phyloP scores from a whole-genome alignment of 2,329 filamentous ascomycete species.

The Orbilia javanica region DNA sequence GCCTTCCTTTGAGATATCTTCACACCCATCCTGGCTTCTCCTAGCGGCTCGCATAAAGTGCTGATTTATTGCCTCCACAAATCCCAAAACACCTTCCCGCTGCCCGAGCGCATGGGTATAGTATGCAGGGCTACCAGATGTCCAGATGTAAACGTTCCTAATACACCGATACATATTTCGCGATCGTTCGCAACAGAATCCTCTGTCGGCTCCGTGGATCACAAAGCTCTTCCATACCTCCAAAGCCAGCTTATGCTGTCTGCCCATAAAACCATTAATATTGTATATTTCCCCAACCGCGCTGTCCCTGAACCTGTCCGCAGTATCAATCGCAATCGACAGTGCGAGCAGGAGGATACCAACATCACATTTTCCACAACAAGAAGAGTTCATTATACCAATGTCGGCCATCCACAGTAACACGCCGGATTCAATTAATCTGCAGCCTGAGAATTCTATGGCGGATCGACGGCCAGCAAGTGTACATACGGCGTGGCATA shows the following conservation, averaged over 20 bases:
- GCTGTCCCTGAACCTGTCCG: no score
- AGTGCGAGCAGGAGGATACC: no score
- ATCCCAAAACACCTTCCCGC: conserved; percentile 14
- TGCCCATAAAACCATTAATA: conserved; percentile 12
- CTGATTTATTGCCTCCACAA: conserved; percentile 27
- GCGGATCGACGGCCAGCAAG: no score
- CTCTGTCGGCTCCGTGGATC: background rate
- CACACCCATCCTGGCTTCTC: conserved; percentile 10
- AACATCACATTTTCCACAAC: no score
- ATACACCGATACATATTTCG: conserved; percentile 9
- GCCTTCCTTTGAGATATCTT: no score
- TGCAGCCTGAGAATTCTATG: no score
- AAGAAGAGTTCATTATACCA: no score
- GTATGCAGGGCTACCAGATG: conserved; percentile 29
- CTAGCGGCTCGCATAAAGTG: conserved; percentile 22
- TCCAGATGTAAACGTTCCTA: conserved; percentile 22
- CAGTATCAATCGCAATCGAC: no score
- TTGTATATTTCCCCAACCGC: conserved; percentile 8
- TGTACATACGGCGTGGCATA: no score
- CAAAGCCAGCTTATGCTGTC: conserved; percentile 11
- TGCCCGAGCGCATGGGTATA: conserved; percentile 26
- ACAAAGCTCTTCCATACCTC: conserved; percentile 14
- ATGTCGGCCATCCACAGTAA: no score
- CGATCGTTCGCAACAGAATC: conserved; percentile 24
- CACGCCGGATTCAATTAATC: no score